Evolutionary conservation across 2,329 filamentous ascomycete genomes (phyloP).

Genomic region (Aspergillus melleus): DNA sequence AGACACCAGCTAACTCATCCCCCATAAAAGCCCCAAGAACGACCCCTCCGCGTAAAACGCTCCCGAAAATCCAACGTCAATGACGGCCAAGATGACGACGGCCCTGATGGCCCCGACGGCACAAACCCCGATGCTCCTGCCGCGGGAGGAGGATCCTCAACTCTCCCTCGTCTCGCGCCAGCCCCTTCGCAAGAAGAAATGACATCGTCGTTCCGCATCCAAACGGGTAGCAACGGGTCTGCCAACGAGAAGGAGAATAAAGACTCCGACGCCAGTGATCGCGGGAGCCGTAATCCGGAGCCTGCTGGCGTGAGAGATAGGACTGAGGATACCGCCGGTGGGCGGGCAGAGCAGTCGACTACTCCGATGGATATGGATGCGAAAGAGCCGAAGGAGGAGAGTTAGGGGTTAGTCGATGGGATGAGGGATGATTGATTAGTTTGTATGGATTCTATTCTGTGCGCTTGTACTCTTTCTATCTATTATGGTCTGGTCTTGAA

Average conservation of each 20-base stretch:
- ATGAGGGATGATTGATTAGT: background rate
- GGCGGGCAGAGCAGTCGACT: slow-evolving; percentile 23
- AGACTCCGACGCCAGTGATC: slow-evolving; percentile 17
- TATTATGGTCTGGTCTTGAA: slow-evolving; percentile 3
- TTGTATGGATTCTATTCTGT: slow-evolving; percentile 2
- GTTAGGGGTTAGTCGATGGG: slow-evolving; percentile 8
- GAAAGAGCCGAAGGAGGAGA: slow-evolving; percentile 36
- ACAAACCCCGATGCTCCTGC: slow-evolving; percentile 24
- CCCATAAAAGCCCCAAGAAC: slow-evolving; percentile 44
- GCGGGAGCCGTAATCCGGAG: slow-evolving; percentile 17
- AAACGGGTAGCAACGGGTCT: slow-evolving; percentile 29
- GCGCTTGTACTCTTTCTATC: slow-evolving; percentile 6
- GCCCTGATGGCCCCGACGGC: slow-evolving; percentile 18
- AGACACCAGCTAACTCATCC: background rate
- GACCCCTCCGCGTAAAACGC: slow-evolving; percentile 47
- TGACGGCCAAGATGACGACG: slow-evolving; percentile 27
- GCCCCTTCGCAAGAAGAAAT: slow-evolving; percentile 39
- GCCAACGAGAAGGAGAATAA: slow-evolving; percentile 24
- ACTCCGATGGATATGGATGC: slow-evolving; percentile 42
- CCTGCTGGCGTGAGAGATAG: slow-evolving; percentile 14
- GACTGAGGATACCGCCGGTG: slow-evolving; percentile 12
- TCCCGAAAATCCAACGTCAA: slow-evolving; percentile 40
- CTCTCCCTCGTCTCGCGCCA: slow-evolving; percentile 36
- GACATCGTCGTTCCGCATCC: slow-evolving; percentile 39
- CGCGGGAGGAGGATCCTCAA: slow-evolving; percentile 15